These are phyloP conservation scores for Silene uniflora DNA, from an alignment of 148 eudicot genomes.

Conservation along the genomic window DNA sequence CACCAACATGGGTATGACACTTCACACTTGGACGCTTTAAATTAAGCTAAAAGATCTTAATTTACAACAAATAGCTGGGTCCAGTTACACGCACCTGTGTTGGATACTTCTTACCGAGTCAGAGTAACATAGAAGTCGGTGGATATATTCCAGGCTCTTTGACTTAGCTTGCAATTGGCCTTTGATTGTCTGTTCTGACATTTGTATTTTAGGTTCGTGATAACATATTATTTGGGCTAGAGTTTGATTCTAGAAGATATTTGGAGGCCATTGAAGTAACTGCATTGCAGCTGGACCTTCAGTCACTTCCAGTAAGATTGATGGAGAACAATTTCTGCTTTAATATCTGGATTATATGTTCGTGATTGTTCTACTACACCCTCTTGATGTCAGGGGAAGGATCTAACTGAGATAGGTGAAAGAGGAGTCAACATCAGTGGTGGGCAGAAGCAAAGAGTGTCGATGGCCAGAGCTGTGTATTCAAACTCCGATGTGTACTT, in stretches of 20 bases:
- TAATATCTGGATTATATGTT: background rate
- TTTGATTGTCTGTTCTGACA: background rate
- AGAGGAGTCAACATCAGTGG: slow-evolving; percentile 98
- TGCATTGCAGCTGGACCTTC: slow-evolving; percentile 10
- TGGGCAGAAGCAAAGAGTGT: slow-evolving; percentile 95
- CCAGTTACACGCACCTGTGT: background rate
- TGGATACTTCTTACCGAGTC: background rate
- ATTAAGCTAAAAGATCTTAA: background rate
- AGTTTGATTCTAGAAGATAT: slow-evolving; percentile 7
- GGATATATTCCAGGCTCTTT: background rate
- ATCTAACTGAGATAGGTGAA: slow-evolving; percentile 97
- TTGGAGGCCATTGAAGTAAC: background rate
- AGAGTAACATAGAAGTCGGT: background rate
- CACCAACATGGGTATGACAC: background rate
- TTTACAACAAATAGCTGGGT: background rate
- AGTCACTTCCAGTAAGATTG: background rate
- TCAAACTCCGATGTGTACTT: slow-evolving; percentile 84
- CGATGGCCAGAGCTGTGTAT: slow-evolving; percentile 96
- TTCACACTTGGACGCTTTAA: background rate
- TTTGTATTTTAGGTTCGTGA: slow-evolving; percentile 1
- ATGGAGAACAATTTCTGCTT: background rate
- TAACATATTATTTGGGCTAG: slow-evolving; percentile 10
- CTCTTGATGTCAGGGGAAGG: slow-evolving; percentile 60
- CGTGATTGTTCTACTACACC: background rate
- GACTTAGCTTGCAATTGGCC: background rate